Evolutionary conservation across 768 basidiomycete species (phyloP).

Genomic region (Pleurotus sapidus): DNA sequence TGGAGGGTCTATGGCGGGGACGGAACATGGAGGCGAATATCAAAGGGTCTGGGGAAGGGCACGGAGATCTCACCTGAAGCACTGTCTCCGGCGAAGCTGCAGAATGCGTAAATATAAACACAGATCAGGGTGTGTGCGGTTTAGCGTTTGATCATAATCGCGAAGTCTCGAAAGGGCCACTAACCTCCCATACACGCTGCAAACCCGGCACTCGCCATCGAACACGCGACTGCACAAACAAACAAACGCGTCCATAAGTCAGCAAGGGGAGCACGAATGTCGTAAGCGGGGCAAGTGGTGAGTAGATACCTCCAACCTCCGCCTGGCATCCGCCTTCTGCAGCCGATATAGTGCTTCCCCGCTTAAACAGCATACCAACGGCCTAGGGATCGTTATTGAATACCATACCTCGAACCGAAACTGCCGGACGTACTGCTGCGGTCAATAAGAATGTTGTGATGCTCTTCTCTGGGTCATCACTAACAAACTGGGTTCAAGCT

Average conservation of each 20-base stretch:
- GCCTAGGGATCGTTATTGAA: conserved; percentile 43
- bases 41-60: too few species aligned
- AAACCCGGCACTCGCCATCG: conserved; percentile 94
- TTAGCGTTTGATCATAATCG: not conserved
- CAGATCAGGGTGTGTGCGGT: too few species aligned
- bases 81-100: conserved; percentile 79
- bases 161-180: conserved; percentile 12
- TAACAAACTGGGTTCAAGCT: conserved; percentile 60
- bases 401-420: not conserved
- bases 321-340: conserved; percentile 96
- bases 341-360: conserved; percentile 95
- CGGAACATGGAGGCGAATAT: not conserved
- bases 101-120: conserved; percentile 5
- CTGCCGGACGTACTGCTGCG: conserved; percentile 57
- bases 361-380: conserved; percentile 93
- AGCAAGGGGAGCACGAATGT: not conserved
- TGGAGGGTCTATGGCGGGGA: too few species aligned
- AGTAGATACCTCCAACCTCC: conserved; percentile 78
- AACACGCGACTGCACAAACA: conserved; percentile 69
- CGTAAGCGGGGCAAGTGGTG: not conserved
- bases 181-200: conserved; percentile 91
- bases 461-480: conserved; percentile 86
- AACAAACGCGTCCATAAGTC: not conserved
- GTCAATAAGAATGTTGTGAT: conserved; percentile 89
- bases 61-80: conserved; percentile 49